These are phyloP conservation scores for Exophiala aquamarina DNA, from an alignment of 2,329 filamentous ascomycete species.

Conservation along the genomic window DNA sequence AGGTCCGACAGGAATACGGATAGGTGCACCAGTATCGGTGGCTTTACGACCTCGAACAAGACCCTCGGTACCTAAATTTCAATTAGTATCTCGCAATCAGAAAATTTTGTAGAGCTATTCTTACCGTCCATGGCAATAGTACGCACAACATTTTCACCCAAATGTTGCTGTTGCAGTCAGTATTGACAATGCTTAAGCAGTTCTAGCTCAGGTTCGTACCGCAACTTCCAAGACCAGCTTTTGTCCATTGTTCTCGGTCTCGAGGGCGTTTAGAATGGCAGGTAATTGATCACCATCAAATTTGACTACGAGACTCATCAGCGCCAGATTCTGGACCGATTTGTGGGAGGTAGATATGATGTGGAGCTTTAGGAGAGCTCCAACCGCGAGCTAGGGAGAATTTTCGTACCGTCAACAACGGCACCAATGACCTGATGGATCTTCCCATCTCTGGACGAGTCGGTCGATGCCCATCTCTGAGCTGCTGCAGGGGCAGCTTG, in stretches of 20 bases:
- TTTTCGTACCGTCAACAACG: slow-evolving; percentile 82
- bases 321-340: slow-evolving; percentile 10
- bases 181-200: slow-evolving; percentile 3
- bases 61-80: slow-evolving; percentile 86
- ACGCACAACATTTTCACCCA: slow-evolving; percentile 98
- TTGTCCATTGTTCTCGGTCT: slow-evolving; percentile 85
- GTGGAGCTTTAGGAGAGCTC: slow-evolving; percentile 38
- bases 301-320: slow-evolving; percentile 67
- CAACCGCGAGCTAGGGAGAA: slow-evolving; percentile 37
- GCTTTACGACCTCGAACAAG: slow-evolving; percentile 88
- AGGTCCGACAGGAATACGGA: slow-evolving; percentile 92
- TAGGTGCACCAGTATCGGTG: slow-evolving; percentile 87
- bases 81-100: background rate
- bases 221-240: slow-evolving; percentile 96
- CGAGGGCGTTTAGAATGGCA: slow-evolving; percentile 94
- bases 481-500: slow-evolving; percentile 59
- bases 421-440: slow-evolving; percentile 91
- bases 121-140: slow-evolving; percentile 99
- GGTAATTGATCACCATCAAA: slow-evolving; percentile 93
- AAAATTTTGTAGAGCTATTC: slow-evolving; percentile 3
- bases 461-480: slow-evolving; percentile 63
- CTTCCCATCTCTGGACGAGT: slow-evolving; percentile 60
- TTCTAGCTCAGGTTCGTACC: slow-evolving; percentile 57
- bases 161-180: slow-evolving; percentile 74
- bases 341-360: slow-evolving; percentile 26